A percentile compares a stretch with the other conserved stretches of the same genome.
phyloP scores from a whole-genome alignment of 1,284 basidiomycete species.

The Polyporus tsugae region DNA sequence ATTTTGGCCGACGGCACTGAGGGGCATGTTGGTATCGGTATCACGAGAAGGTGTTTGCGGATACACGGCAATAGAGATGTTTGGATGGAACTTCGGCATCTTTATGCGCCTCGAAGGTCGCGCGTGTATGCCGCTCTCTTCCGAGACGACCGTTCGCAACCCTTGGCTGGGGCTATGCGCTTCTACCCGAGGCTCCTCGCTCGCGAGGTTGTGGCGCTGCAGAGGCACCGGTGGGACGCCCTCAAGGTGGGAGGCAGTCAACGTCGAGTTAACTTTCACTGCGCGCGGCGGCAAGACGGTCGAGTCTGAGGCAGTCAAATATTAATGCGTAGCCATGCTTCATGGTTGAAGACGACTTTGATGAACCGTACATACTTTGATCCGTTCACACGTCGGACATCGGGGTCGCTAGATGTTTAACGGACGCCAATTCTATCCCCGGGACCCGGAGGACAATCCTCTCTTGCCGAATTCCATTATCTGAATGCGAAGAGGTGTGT shows the following conservation, averaged over 20 bases:
- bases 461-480: not conserved
- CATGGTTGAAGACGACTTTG: not conserved
- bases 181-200: not conserved
- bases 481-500: not conserved
- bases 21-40: not conserved
- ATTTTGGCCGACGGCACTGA: not conserved
- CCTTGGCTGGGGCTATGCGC: not conserved
- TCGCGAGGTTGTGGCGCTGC: not conserved
- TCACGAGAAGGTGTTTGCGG: conserved; percentile 9
- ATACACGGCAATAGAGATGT: not conserved
- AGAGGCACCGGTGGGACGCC: not conserved
- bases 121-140: not conserved
- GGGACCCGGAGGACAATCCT: not conserved
- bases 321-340: not conserved
- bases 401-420: not conserved
- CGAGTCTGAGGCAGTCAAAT: not conserved
- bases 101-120: not conserved
- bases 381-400: not conserved
- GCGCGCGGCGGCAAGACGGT: not conserved
- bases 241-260: not conserved
- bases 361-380: not conserved
- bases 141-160: not conserved
- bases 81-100: not conserved
- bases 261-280: not conserved
- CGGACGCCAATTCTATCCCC: not conserved